Base-by-base conservation (phyloP, 371 early-diverging fungal species). In the Massospora cicadina region DNA sequence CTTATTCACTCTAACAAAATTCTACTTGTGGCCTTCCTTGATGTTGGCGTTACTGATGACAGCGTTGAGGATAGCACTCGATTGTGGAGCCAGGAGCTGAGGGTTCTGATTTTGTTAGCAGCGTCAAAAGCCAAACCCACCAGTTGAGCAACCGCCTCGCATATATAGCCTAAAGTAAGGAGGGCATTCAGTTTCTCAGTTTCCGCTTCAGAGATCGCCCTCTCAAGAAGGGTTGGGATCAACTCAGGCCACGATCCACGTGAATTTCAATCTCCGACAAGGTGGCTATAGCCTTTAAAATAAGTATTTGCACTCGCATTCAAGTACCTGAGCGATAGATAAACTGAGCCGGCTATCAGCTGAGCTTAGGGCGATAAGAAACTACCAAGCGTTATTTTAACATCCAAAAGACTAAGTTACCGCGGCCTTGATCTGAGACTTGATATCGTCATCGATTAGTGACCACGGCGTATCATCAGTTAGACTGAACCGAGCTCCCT, bases 201-300 rank as follows among this genome's bases (percentile, higher is more conserved):
- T 58, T 33, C 29, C 59, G n/a, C 23, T 23, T 57, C 57, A 27
- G 23, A 25, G 33, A 75, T 72, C 24, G 92, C 79, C 66, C 87
- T 89, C 26, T 82, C 77, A 33, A 94, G 75, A 72, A 95, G 77
- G 31, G 74, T 72, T 29, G 71, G 74, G 70, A 97, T 91, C 62
- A 94, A 73, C 60, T 93, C 91, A 31, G 76, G 77, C 95, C 98
- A 95, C 67, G 83, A 78, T 12, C 80, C 27, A 72, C 69, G 31
- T 93, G 94, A 63, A 97, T 75, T 70, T 97, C 98, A 54, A 94
- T 86, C 59, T 82, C 86, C 12, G 91, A 90, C 71, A 97, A 88
- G 54, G 94, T 91, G 33, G 94, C 84, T 66, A 93, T 78, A 54
- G 84, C 80, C 81, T 86, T 76, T 25, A 33, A 66, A 30, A 10